These are phyloP conservation scores for Pochonia chlamydosporia DNA, from an alignment of 2,329 filamentous ascomycete genomes.

Conservation along the genomic window DNA sequence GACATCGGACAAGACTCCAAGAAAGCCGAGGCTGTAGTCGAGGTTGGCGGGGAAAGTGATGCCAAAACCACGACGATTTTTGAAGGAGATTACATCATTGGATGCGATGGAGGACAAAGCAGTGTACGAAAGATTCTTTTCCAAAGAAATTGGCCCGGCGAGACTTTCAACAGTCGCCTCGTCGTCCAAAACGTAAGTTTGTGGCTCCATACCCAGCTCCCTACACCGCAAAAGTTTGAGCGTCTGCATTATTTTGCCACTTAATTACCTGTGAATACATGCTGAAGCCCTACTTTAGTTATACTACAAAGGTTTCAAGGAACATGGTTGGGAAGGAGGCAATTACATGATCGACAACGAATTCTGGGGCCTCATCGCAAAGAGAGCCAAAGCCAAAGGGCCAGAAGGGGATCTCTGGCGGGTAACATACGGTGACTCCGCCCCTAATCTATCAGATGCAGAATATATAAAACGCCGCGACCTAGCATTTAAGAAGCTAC, in stretches of 20 bases:
- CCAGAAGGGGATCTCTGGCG: slow-evolving; percentile 38
- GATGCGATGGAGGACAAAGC: slow-evolving; percentile 39
- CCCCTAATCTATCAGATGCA: slow-evolving; percentile 36
- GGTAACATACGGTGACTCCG: slow-evolving; percentile 46
- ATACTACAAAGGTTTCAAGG: slow-evolving; percentile 41
- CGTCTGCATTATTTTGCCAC: too few species aligned
- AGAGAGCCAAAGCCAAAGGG: slow-evolving; percentile 34
- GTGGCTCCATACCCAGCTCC: background rate
- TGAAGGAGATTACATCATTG: slow-evolving; percentile 37
- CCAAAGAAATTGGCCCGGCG: slow-evolving; percentile 33
- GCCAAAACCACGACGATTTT: slow-evolving; percentile 10
- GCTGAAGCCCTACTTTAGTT: slow-evolving; percentile 7
- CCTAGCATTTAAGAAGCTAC: slow-evolving; percentile 33
- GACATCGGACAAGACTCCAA: slow-evolving; percentile 27
- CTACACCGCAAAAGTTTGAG: too few species aligned
- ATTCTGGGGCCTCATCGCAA: slow-evolving; percentile 47
- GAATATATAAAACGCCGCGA: slow-evolving; percentile 9
- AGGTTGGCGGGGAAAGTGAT: slow-evolving; percentile 17
- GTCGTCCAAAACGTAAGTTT: slow-evolving; percentile 42
- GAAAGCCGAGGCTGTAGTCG: slow-evolving; percentile 23
- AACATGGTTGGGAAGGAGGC: slow-evolving; percentile 34
- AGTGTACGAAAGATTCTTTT: slow-evolving; percentile 36
- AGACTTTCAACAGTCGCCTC: slow-evolving; percentile 44
- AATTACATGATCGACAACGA: slow-evolving; percentile 48
- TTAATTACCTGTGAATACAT: background rate